phyloP scores from a whole-genome alignment of 2,329 filamentous ascomycete genomes.

The Calonectria naviculata region DNA sequence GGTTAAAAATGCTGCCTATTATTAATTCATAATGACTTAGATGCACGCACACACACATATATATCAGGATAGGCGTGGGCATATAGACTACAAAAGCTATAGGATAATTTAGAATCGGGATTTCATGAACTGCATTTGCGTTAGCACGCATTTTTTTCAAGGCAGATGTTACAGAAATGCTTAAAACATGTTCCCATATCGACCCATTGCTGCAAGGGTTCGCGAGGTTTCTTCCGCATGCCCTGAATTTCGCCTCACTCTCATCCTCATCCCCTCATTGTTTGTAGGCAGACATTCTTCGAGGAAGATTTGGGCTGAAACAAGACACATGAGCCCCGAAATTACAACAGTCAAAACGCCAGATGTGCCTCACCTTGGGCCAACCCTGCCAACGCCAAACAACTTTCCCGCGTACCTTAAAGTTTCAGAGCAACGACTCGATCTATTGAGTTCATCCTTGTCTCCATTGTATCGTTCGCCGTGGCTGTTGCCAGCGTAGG shows the following conservation, averaged over 20 bases:
- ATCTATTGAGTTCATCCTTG: background rate
- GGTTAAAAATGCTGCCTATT: background rate
- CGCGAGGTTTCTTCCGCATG: background rate
- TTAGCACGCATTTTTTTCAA: constrained; percentile 5
- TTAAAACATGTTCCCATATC: background rate
- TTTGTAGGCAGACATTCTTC: constrained; percentile 11
- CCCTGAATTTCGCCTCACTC: background rate
- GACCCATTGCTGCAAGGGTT: background rate
- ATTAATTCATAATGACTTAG: background rate
- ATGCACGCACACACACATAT: background rate
- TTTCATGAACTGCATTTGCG: constrained; percentile 6
- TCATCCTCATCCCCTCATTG: constrained; percentile 1
- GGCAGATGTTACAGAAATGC: background rate
- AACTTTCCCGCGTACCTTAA: constrained; percentile 1
- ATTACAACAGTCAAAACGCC: constrained; percentile 38
- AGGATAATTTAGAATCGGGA: background rate
- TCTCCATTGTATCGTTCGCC: background rate
- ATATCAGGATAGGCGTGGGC: background rate
- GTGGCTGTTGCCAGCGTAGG: background rate
- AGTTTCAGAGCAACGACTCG: background rate
- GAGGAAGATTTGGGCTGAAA: constrained; percentile 33
- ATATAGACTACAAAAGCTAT: background rate
- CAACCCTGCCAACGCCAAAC: constrained; percentile 35
- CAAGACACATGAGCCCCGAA: constrained; percentile 39
- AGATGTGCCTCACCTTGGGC: constrained; percentile 42